Evolutionary conservation across 139 green algal genomes (phyloP).

Genomic region (Eudorina sp.): DNA sequence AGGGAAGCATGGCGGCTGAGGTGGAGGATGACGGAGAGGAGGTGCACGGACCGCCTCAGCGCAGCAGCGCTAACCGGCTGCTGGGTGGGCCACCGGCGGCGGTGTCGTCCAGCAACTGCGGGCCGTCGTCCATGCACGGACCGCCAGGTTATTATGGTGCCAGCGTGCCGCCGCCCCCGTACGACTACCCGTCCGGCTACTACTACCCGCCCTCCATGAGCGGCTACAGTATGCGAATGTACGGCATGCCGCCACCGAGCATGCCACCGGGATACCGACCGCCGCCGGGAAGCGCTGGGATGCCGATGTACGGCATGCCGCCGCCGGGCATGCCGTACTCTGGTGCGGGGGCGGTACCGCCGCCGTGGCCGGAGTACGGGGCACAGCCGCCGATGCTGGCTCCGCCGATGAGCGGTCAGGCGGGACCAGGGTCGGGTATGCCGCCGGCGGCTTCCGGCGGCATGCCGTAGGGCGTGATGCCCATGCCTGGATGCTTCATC

Average conservation of each 20-base stretch:
- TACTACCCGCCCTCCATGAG: conserved; percentile 1
- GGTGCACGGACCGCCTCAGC: conserved; percentile 38
- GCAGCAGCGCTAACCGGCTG: background rate
- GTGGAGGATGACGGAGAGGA: conserved; percentile 42
- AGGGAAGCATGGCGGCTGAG: conserved; percentile 27
- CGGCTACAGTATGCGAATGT: conserved; percentile 1
- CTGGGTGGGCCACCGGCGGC: background rate
- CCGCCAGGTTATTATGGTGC: background rate
- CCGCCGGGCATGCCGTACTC: background rate
- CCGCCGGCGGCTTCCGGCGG: too few relatives aligned
- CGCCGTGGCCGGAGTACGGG: conserved; percentile 10
- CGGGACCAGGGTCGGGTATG: background rate
- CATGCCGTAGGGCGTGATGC: background rate
- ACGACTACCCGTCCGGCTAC: conserved; percentile 21
- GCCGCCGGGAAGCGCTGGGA: background rate
- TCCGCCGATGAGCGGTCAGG: background rate
- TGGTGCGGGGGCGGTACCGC: background rate
- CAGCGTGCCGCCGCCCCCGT: background rate
- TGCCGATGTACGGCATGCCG: conserved; percentile 30
- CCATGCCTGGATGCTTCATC: too few relatives aligned
- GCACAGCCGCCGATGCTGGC: background rate
- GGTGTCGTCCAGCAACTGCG: background rate
- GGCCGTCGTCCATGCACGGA: background rate
- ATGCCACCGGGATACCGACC: background rate
- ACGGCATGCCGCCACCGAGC: conserved; percentile 20